These are phyloP conservation scores for Populus hybrid DNA, from an alignment of 441 rosid species.

Conservation along the genomic window DNA sequence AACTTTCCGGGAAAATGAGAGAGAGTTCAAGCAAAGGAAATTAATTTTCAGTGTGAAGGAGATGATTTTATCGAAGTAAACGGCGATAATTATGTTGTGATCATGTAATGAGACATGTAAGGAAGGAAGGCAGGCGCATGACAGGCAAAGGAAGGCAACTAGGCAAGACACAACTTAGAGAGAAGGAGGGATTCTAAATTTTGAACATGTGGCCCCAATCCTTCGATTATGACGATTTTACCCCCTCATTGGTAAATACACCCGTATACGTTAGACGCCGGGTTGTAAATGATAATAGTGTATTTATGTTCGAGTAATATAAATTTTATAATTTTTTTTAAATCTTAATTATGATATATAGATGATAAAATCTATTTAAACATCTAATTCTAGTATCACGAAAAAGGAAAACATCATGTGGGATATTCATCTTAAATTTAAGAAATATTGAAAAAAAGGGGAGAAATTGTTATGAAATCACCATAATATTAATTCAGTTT, in stretches of 20 bases:
- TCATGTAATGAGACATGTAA: not conserved
- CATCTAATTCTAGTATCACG: not conserved
- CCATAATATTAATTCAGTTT: too few species aligned
- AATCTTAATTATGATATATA: too few species aligned
- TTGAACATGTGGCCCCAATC: not conserved
- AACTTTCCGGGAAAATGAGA: not conserved
- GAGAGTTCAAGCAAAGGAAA: not conserved
- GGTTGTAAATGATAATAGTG: not conserved
- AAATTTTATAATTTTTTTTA: too few species aligned
- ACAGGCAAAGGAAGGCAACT: too few species aligned
- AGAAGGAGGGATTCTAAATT: not conserved
- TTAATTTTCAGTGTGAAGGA: not conserved
- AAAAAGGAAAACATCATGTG: not conserved
- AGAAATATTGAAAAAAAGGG: too few species aligned
- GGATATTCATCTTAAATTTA: not conserved
- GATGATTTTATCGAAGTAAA: slow-evolving; percentile 6
- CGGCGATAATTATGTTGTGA: slow-evolving; percentile 15
- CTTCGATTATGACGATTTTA: not conserved
- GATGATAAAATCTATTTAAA: too few species aligned
- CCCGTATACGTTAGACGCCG: not conserved
- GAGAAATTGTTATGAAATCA: too few species aligned
- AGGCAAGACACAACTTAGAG: not conserved
- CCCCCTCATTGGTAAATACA: not conserved
- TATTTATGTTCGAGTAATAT: not conserved
- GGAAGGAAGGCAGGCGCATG: not conserved